Base-by-base conservation (phyloP, 2,329 filamentous ascomycete genomes). In the Cladosporium sp. region DNA sequence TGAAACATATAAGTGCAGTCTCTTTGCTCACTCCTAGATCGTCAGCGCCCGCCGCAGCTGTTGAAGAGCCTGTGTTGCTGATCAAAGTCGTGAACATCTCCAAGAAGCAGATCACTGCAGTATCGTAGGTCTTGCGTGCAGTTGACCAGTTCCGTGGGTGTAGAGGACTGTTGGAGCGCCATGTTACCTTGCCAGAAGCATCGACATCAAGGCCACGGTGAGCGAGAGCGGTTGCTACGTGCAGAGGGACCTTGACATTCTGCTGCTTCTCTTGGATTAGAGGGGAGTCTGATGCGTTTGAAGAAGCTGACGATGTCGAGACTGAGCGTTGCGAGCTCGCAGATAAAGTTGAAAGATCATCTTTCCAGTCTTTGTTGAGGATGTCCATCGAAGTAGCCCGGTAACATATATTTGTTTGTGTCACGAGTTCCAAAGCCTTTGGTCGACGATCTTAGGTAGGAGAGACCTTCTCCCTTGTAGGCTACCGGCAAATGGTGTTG, bases 1-100 rank as follows among this genome's bases (percentile, higher is more conserved):
- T 54, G 37, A 56, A 50, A 43, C 47, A 54, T 24, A 50, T 36
- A 2, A 56, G 22, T 8, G 54, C 47, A 1, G 43, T 13, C 12
- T 45, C 34, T 27, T 17, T 36, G 29, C 37, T 43, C 15, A 56
- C 34, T 15, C 44, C 44, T 1, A 55, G 17, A 13, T 52, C 41
- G 43, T 29, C 27, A 40, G 37, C 37, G 17, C 24, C 45, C 24
- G 37, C 50, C 4, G 18, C 40, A 22, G 49, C 49, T 17, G 41
- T 40, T 8, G 58, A 53, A 8, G 54, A 56, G 4, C 58, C 58
- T 17, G 55, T 56, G 17, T 59, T 59, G 34, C 54, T 56, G 50
- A 58, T 38, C 11, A 59, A 43, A 7, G 56, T 58, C 19, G 54
- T 54, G 30, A 58, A 53, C 42, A 56, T 53, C 8, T 60, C 52